Base-by-base conservation (phyloP, 2,329 filamentous ascomycete species). In the Rutstroemia sydowiana region DNA sequence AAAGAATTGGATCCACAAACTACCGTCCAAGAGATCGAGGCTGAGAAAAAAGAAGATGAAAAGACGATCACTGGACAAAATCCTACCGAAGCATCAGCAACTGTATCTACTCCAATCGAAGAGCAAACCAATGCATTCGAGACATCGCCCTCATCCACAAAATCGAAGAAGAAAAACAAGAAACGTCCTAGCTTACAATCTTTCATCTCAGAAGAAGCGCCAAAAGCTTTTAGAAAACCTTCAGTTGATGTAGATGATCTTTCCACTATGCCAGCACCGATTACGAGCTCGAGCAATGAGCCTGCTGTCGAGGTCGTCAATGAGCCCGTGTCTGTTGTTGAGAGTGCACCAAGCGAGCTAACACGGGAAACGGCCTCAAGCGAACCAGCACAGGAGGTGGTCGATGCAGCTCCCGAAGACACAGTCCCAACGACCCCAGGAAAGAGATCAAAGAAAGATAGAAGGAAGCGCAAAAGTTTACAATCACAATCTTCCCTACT, bases 161-260 rank as follows among this genome's bases (percentile, higher is more conserved):
- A 20, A 8, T 43, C 51, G 13, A 54, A 55, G 45, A 55, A 46
- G 53, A 70, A 72, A 10, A 56, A 59, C 28, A 55, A 57, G 45
- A 56, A 61, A 30, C 48, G 47, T 36, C 50, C 46, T 30, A 49
- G 47, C 30, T 26, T 42, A 30, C 41, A 40, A 40, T 45, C 39
- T 9, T 32, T 26, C 10, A 14, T 16, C 14, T 21, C 46, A 3
- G 23, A 49, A 9, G 32, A 45, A n/a, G 45, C 36, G 18, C 8
- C 26, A 10, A 34, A 20, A 18, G 36, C 39, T 9, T 42, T 42
- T n/a, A 42, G 39, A 14, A 42, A 42, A 26, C 18, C 18, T 4
- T 42, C 39, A n/a, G n/a, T n/a, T n/a, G n/a, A n/a, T 6, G 10
- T 39, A 18, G 36, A 39, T 39, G 36, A 16, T 16, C 16, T 20